A percentile compares a stretch with the other conserved stretches of the same genome.
phyloP scores from a whole-genome alignment of 768 basidiomycete species.

The Amanita polypyramis region DNA sequence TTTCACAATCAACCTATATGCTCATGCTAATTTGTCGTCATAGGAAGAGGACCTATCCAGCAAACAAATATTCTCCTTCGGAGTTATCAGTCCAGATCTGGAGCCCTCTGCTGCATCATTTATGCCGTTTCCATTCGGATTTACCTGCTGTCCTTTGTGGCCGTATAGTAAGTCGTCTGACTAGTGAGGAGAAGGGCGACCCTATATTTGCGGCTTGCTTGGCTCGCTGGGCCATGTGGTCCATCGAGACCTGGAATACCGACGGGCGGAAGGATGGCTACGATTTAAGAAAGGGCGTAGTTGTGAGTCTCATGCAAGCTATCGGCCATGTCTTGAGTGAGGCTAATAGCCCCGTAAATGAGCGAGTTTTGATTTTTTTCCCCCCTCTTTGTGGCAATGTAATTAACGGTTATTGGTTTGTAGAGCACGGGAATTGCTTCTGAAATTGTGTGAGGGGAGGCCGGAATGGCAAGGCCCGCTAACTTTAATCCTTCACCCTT shows the following conservation, averaged over 20 bases:
- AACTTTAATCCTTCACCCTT: conserved; percentile 14
- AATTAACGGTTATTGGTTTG: not conserved
- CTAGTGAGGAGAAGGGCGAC: conserved; percentile 19
- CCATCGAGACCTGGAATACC: conserved; percentile 28
- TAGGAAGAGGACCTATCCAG: conserved; percentile 46
- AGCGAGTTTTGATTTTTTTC: conserved; percentile 20
- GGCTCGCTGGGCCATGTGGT: conserved; percentile 65
- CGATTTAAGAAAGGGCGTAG: conserved; percentile 34
- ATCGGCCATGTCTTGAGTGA: conserved; percentile 29
- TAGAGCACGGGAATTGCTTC: conserved; percentile 3
- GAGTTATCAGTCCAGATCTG: conserved; percentile 48
- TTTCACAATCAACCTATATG: conserved; percentile 14
- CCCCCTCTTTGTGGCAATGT: not conserved
- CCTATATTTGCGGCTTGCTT: conserved; percentile 46
- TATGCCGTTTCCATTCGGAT: conserved; percentile 43
- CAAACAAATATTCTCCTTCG: conserved; percentile 38
- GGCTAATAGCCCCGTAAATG: conserved; percentile 14
- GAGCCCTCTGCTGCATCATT: conserved; percentile 50
- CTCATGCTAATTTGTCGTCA: not conserved
- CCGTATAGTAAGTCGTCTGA: conserved; percentile 30
- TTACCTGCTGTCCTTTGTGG: conserved; percentile 40
- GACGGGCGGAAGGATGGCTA: conserved; percentile 18
- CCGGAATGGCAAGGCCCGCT: conserved; percentile 13
- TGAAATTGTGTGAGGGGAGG: conserved; percentile 1
- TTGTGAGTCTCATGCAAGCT: conserved; percentile 35